A percentile compares a stretch with the other conserved stretches of the same genome.
These are phyloP conservation scores for Anisogramma anomala DNA, from an alignment of 2,329 filamentous ascomycete species.

Conservation along the genomic window DNA sequence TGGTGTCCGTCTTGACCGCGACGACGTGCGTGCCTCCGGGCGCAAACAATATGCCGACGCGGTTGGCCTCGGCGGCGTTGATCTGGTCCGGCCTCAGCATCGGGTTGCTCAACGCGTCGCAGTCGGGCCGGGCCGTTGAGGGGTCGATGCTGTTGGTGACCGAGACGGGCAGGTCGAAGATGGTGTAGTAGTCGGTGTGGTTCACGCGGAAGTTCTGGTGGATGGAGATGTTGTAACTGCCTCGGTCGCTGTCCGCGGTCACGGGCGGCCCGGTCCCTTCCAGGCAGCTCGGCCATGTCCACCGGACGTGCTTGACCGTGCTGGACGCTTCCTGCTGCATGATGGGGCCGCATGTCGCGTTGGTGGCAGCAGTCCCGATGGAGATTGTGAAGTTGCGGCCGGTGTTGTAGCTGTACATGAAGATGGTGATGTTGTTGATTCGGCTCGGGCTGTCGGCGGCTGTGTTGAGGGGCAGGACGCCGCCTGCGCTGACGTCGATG, in stretches of 20 bases:
- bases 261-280: slow-evolving; percentile 45
- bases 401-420: slow-evolving; percentile 52
- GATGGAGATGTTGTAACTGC: slow-evolving; percentile 60
- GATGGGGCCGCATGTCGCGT: slow-evolving; percentile 48
- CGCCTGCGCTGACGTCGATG: slow-evolving; percentile 55
- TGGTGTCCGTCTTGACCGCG: slow-evolving; percentile 21
- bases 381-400: slow-evolving; percentile 57
- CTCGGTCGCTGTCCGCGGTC: slow-evolving; percentile 38
- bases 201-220: slow-evolving; percentile 60
- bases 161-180: slow-evolving; percentile 58
- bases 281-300: slow-evolving; percentile 59
- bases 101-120: slow-evolving; percentile 40
- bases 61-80: slow-evolving; percentile 30
- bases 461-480: slow-evolving; percentile 48
- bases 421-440: slow-evolving; percentile 55
- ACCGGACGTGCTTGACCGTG: slow-evolving; percentile 64
- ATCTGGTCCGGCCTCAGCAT: slow-evolving; percentile 36
- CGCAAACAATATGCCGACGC: slow-evolving; percentile 37
- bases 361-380: slow-evolving; percentile 45
- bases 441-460: slow-evolving; percentile 40
- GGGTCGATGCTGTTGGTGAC: slow-evolving; percentile 53
- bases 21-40: slow-evolving; percentile 38
- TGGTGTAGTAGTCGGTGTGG: slow-evolving; percentile 51
- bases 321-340: slow-evolving; percentile 52
- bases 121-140: slow-evolving; percentile 31